Evolutionary conservation across 164 flowering plant species (phyloP).

Genomic region (Taxillus chinensis): DNA sequence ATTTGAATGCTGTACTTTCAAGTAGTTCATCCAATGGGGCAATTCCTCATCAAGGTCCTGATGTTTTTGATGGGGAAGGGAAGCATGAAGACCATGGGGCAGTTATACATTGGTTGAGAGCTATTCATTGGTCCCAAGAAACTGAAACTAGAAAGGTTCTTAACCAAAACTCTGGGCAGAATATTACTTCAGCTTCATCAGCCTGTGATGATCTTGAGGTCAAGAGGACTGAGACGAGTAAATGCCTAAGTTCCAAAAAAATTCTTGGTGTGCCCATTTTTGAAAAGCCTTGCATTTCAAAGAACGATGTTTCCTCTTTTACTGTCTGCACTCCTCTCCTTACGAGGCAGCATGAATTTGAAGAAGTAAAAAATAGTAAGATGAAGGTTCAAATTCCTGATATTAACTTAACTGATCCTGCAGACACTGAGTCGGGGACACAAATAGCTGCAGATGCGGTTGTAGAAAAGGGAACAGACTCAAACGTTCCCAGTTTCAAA

Average conservation of each 20-base stretch:
- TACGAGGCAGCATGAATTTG: neutral
- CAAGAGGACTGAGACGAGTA: neutral
- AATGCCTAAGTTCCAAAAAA: neutral
- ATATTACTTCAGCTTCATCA: neutral
- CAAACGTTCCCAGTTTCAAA: neutral
- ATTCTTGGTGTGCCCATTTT: slow-evolving; percentile 3
- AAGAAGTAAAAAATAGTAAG: neutral
- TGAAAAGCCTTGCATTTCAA: neutral
- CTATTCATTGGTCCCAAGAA: slow-evolving; percentile 5
- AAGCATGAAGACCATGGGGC: slow-evolving; percentile 21
- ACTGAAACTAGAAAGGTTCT: neutral
- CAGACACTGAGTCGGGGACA: neutral
- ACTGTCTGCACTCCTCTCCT: neutral
- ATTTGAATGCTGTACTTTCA: slow-evolving; percentile 26
- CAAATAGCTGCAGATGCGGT: neutral
- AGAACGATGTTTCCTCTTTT: neutral
- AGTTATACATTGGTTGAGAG: slow-evolving; percentile 40
- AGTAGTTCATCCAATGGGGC: slow-evolving; percentile 19
- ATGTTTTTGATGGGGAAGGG: slow-evolving; percentile 18
- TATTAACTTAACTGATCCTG: neutral
- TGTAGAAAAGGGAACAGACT: neutral
- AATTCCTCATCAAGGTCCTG: slow-evolving; percentile 13
- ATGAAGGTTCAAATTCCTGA: neutral
- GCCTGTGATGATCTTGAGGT: neutral
- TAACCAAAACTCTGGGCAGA: neutral